A percentile compares a stretch with the other conserved stretches of the same genome.
Evolutionary conservation across 78 protist genomes (phyloP).

Genomic region (Creolimax fragrantissima): DNA sequence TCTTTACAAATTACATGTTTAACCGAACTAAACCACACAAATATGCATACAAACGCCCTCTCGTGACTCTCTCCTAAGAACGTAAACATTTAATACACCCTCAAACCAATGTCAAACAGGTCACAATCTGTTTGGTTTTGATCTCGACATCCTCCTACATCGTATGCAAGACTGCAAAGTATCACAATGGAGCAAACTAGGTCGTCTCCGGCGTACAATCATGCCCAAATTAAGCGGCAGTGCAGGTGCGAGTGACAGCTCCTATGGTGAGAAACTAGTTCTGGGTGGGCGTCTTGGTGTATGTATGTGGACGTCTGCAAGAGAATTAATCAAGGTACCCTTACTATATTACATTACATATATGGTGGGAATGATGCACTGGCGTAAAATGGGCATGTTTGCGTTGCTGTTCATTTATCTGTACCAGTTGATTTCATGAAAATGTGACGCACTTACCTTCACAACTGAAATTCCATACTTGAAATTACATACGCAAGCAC

Average conservation of each 20-base stretch:
- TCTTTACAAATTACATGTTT: too few relatives aligned
- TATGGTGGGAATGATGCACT: too few relatives aligned
- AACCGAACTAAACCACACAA: background rate
- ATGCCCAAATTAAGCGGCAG: slow-evolving; percentile 32
- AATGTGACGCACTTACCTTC: too few relatives aligned
- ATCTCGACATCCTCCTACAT: slow-evolving; percentile 78
- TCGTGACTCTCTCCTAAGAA: too few relatives aligned
- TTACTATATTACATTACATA: too few relatives aligned
- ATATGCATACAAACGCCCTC: background rate
- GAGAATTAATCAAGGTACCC: slow-evolving; percentile 12
- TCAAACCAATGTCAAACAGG: too few relatives aligned
- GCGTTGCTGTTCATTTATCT: too few relatives aligned
- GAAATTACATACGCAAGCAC: too few relatives aligned
- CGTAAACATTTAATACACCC: too few relatives aligned
- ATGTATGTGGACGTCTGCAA: background rate
- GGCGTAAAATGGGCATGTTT: too few relatives aligned
- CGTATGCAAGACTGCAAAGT: slow-evolving; percentile 56
- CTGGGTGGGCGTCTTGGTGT: slow-evolving; percentile 8
- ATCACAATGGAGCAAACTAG: slow-evolving; percentile 71
- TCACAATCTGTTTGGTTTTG: slow-evolving; percentile 79
- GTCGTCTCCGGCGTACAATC: slow-evolving; percentile 44
- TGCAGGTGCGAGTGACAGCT: background rate
- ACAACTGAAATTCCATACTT: too few relatives aligned
- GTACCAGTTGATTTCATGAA: too few relatives aligned
- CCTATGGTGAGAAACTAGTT: slow-evolving; percentile 26